Percentiles rank a stretch among this genome's conserved stretches.
Evolutionary conservation across 345 rosid genomes (phyloP).

Genomic region (Citrus unshiu): DNA sequence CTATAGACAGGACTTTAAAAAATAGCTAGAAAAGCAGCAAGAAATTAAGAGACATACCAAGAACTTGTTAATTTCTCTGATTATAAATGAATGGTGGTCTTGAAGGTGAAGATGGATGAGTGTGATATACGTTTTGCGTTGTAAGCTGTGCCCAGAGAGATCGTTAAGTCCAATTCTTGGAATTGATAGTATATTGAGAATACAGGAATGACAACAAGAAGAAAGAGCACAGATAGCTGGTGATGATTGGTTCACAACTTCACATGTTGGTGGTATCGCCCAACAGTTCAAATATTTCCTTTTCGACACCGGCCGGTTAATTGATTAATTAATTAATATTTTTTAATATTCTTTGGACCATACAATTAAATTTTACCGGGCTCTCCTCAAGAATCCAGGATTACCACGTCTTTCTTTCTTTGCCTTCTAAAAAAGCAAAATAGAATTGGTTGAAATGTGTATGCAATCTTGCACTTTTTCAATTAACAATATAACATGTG

Average conservation of each 20-base stretch:
- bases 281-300: constrained; percentile 4
- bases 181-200: neutral
- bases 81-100: too few relatives aligned
- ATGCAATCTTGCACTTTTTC: too few relatives aligned
- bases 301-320: neutral
- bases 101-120: too few relatives aligned
- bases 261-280: constrained; percentile 28
- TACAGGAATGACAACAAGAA: neutral
- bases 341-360: neutral
- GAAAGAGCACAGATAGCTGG: neutral
- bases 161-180: constrained; percentile 3
- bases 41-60: constrained; percentile 11
- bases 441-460: too few relatives aligned
- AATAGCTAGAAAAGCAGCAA: neutral
- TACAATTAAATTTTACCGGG: neutral
- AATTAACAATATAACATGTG: too few relatives aligned
- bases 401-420: too few relatives aligned
- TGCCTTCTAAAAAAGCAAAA: too few relatives aligned
- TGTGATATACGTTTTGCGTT: neutral
- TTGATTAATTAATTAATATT: neutral
- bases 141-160: neutral
- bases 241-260: constrained; percentile 19
- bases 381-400: neutral
- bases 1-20: neutral
- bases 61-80: neutral